A percentile compares a stretch with the other conserved stretches of the same genome.
Evolutionary conservation across 1,139 yeast genomes (phyloP).

Genomic region (Hansenula anomala): DNA sequence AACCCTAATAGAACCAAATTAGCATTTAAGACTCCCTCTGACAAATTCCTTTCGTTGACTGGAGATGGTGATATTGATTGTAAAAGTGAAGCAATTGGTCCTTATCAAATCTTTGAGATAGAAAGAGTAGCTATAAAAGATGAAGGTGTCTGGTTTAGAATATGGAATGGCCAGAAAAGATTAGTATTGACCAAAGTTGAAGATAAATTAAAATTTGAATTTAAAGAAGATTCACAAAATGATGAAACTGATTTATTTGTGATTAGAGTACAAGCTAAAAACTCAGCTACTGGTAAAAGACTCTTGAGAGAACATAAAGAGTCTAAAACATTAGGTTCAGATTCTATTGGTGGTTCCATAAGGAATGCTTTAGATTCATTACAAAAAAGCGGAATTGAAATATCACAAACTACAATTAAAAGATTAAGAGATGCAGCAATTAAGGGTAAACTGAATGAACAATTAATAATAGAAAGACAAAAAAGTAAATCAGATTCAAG

Average conservation of each 20-base stretch:
- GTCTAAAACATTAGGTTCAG: constrained; percentile 6
- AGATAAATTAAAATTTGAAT: constrained; percentile 18
- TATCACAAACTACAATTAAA: constrained; percentile 25
- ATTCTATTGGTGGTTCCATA: constrained; percentile 11
- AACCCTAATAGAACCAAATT: constrained; percentile 11
- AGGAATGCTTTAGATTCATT: constrained; percentile 18
- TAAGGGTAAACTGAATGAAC: constrained; percentile 37
- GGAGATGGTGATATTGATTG: constrained; percentile 23
- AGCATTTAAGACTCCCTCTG: constrained; percentile 30
- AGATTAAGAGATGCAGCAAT: constrained; percentile 28
- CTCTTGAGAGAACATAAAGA: constrained; percentile 7
- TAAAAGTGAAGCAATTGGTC: constrained; percentile 33
- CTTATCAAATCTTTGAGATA: constrained; percentile 29
- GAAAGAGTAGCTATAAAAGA: neutral
- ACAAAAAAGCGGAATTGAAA: constrained; percentile 24
- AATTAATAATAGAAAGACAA: constrained; percentile 33
- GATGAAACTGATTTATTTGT: constrained; percentile 15
- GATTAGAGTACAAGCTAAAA: constrained; percentile 26
- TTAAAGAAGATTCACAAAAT: neutral
- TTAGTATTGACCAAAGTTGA: constrained; percentile 22
- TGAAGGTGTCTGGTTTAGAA: constrained; percentile 7
- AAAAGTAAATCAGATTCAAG: constrained; percentile 31
- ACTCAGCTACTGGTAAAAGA: constrained; percentile 18
- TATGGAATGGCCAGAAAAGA: constrained; percentile 8
- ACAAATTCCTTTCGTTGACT: constrained; percentile 28